Base-by-base conservation (phyloP, 78 protist genomes). In the Diacronema lutheri region DNA sequence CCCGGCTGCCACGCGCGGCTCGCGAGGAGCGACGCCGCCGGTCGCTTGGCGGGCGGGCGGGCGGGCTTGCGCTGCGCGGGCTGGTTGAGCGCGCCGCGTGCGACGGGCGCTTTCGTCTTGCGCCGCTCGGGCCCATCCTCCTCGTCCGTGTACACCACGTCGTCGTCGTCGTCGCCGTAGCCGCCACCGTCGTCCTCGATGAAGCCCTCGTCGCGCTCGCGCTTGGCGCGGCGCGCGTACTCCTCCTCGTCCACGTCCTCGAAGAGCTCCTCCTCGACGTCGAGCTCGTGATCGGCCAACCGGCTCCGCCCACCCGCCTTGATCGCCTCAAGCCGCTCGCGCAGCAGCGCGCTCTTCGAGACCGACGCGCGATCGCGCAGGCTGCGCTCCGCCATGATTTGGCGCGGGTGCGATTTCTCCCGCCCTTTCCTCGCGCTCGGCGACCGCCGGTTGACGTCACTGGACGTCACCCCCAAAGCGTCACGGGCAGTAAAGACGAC, bases 141-240 rank as follows among this genome's bases (percentile, higher is more conserved):
- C 41, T 41, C 62, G 64, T 74, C 81, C 37, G 6, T 50, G 81
- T 50, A 62, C 29, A 31, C 81, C 81, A 50, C 44, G 29, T 41
- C 81, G 25, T 12, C 9, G 41, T 74, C 81, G 62, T 33, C 62
- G 62, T 50, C 46, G 64, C 37, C 26, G n/a, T 64, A 9, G 41
- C 50, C 21, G 33, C 35, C 79, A 1, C 0, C 58, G 57, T 41
- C 79, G 57, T 71, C 79, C 35, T 71, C 79, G 35, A 71, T 71
- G 20, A 71, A 71, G 57, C 41, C 41, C 16, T 71, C 79, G 55
- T 71, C 79, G 55, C 77, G 77, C n/a, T n/a, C n/a, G n/a, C 77
- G 55, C 57, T 71, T 41, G 21, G 19, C 21, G 13, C 40, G n/a
- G 25, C 3, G 55, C 31, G 1, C 26, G 57, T 71, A 71, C 20